Evolutionary conservation across 2,329 filamentous ascomycete genomes (phyloP).

Genomic region (Xylariaceae sp.): DNA sequence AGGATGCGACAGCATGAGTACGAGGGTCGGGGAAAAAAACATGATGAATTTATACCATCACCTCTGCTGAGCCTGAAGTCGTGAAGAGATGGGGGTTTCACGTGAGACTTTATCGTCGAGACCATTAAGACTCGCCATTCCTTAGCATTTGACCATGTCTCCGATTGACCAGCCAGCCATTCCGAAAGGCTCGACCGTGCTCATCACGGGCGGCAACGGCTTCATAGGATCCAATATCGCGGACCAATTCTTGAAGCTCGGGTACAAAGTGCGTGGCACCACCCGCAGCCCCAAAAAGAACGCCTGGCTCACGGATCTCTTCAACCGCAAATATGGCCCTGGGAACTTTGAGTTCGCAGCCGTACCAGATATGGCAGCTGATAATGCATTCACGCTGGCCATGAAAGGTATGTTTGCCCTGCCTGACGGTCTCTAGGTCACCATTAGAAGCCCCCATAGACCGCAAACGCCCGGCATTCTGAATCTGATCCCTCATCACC

Average conservation of each 20-base stretch:
- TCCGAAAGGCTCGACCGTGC: slow-evolving; percentile 26
- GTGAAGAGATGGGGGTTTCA: too few species aligned
- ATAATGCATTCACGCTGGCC: slow-evolving; percentile 12
- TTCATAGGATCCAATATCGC: slow-evolving; percentile 36
- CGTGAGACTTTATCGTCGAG: too few species aligned
- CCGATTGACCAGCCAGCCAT: slow-evolving; percentile 9
- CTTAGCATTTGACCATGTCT: too few species aligned
- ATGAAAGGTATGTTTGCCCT: slow-evolving; percentile 7
- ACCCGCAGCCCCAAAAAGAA: slow-evolving; percentile 11
- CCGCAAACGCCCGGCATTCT: not conserved
- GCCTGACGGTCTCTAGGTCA: not conserved
- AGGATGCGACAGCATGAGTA: too few species aligned
- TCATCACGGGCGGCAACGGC: slow-evolving; percentile 40
- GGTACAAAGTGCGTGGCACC: slow-evolving; percentile 38
- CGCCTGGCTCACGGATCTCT: slow-evolving; percentile 14
- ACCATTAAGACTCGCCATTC: too few species aligned
- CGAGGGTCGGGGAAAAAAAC: too few species aligned
- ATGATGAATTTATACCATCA: too few species aligned
- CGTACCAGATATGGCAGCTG: slow-evolving; percentile 12
- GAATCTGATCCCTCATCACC: not conserved
- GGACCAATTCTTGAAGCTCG: slow-evolving; percentile 32
- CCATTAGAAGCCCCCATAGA: too few species aligned
- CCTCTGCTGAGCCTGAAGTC: too few species aligned
- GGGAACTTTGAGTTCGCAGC: slow-evolving; percentile 13
- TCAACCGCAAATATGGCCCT: slow-evolving; percentile 14